Conservation (phyloP, 106 monocot genomes). For the Platanthera zijinensis region DNA sequence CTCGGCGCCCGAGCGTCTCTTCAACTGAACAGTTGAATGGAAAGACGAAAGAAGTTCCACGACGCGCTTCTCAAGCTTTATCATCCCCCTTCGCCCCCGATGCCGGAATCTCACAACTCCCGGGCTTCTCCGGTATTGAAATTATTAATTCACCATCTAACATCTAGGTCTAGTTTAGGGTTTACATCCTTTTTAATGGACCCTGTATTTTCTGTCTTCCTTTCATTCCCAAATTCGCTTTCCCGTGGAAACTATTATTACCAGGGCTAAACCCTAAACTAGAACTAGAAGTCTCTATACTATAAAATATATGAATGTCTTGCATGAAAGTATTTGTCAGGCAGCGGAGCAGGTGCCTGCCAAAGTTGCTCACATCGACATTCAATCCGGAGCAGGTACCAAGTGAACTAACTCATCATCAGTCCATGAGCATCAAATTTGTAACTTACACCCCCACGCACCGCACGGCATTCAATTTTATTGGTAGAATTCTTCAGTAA, state of each 20-base stretch:
- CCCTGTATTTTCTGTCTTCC: neutral
- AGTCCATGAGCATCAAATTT: too few relatives aligned
- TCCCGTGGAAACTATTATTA: too few relatives aligned
- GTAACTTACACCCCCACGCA: too few relatives aligned
- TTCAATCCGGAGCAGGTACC: neutral
- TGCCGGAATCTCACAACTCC: neutral
- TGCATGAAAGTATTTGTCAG: neutral
- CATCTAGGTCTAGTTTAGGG: neutral
- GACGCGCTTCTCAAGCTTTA: conserved; percentile 2
- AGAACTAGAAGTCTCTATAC: too few relatives aligned
- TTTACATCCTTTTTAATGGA: neutral
- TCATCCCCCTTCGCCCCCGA: neutral
- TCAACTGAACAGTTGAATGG: neutral
- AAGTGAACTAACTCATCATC: too few relatives aligned
- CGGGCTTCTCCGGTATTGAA: neutral
- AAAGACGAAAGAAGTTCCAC: conserved; percentile 11
- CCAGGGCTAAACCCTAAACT: too few relatives aligned
- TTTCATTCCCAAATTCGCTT: too few relatives aligned
- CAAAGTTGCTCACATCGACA: neutral
- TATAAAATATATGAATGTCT: too few relatives aligned
- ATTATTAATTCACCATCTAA: neutral
- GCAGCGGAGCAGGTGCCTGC: neutral
- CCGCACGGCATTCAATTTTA: too few relatives aligned
- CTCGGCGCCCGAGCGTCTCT: too few relatives aligned
- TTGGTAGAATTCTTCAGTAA: too few relatives aligned